Percentiles rank a stretch among this genome's conserved stretches.
These are phyloP conservation scores for Plantago lanceolata DNA, from an alignment of 305 asterid species.

Conservation along the genomic window DNA sequence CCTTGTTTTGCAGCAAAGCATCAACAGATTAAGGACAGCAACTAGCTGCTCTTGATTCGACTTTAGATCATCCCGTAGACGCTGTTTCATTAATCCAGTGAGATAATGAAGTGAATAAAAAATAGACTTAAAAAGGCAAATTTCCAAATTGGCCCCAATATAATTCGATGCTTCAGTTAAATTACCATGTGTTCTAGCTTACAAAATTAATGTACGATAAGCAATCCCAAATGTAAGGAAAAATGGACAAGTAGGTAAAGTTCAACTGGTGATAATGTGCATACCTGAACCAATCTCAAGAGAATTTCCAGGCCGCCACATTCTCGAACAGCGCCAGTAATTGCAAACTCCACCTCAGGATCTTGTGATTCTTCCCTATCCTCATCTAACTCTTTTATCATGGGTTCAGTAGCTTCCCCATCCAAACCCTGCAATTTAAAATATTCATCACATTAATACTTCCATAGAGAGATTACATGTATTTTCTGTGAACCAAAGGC, in stretches of 20 bases:
- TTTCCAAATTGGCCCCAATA: constrained; percentile 6
- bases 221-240: constrained; percentile 11
- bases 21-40: constrained; percentile 84
- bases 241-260: constrained; percentile 20
- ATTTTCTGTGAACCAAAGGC: constrained; percentile 8
- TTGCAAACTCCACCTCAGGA: constrained; percentile 98
- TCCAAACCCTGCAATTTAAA: constrained; percentile 78
- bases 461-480: background rate
- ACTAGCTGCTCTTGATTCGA: constrained; percentile 86
- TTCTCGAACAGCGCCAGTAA: constrained; percentile 90
- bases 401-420: constrained; percentile 99
- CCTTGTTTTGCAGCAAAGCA: constrained; percentile 95
- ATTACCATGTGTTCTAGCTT: constrained; percentile 7
- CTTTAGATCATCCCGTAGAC: constrained; percentile 86
- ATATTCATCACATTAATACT: constrained; percentile 15
- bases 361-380: constrained; percentile 99
- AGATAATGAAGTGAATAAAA: constrained; percentile 17
- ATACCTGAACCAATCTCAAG: constrained; percentile 88
- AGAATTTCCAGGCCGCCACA: constrained; percentile 95
- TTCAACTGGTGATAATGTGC: constrained; percentile 18
- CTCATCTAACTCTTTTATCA: constrained; percentile 98
- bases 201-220: background rate
- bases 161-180: constrained; percentile 7
- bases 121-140: constrained; percentile 14
- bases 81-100: constrained; percentile 49